Evolutionary conservation across 2,329 filamentous ascomycete species (phyloP).

Genomic region (Aspergillus udagawae): DNA sequence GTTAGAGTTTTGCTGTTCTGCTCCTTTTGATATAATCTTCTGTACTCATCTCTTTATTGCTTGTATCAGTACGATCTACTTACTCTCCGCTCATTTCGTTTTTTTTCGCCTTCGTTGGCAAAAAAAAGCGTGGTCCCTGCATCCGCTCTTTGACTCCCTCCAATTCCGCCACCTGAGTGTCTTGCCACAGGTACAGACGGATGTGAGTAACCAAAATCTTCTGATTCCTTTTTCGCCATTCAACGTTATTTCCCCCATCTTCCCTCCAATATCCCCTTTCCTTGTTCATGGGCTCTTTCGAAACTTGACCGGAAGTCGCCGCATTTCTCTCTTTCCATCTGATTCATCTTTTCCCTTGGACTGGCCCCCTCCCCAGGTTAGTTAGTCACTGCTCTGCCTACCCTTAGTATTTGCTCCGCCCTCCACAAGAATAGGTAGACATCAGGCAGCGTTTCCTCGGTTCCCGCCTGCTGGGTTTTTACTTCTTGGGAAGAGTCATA

Average conservation of each 20-base stretch:
- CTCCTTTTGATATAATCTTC: neutral
- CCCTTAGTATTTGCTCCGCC: slow-evolving; percentile 5
- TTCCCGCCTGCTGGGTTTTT: neutral
- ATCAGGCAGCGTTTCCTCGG: slow-evolving; percentile 14
- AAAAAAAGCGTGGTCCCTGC: slow-evolving; percentile 17
- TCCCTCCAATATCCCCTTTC: neutral
- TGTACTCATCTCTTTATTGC: neutral
- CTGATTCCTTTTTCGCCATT: neutral
- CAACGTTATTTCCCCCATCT: neutral
- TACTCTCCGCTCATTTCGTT: neutral
- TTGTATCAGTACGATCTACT: neutral
- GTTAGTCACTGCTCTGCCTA: slow-evolving; percentile 10
- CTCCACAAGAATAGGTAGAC: slow-evolving; percentile 12
- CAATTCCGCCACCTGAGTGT: neutral
- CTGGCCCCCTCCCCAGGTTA: neutral
- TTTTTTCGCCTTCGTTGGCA: neutral
- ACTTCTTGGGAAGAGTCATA: slow-evolving; percentile 4
- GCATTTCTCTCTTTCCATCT: neutral
- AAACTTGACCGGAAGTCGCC: neutral
- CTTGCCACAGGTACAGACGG: neutral
- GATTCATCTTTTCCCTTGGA: slow-evolving; percentile 8
- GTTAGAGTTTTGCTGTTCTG: neutral
- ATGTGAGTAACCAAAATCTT: neutral
- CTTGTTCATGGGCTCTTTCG: neutral
- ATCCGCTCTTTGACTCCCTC: slow-evolving; percentile 8